Base-by-base conservation (phyloP, 129 eudicot species). In the Saussurea involucrata region DNA sequence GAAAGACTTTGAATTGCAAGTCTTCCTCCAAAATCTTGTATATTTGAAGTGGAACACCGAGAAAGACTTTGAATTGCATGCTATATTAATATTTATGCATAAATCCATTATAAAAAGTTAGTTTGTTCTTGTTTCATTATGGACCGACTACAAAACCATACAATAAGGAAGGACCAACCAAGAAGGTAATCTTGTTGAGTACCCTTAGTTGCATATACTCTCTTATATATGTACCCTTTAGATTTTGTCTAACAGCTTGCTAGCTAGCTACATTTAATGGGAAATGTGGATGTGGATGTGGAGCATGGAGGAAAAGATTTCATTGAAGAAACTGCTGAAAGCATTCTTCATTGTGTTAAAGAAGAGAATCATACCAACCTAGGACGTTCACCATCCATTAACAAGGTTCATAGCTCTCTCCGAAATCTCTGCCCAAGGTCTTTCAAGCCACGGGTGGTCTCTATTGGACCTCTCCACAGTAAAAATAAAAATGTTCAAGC, bases 381-480 rank as follows among this genome's bases (percentile, higher is more conserved):
- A 32, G 34, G 34, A 33, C 3, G 0, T 33, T 2, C 17, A 10
- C 28, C 70, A 37, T 58, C 49, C 17, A 78, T 78, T 33, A 36
- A 58, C 71, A 70, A 22, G 76, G 82, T 71, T 60, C 82, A 76
- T 36, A 46, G 42, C 11, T 42, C 34, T 4, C 77, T 78, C 57
- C 12, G 76, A 22, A 27, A 61, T 17, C 31, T 78, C 0, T 36
- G 40, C 20, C 42, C 57, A 25, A 34, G 10, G 20, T 63, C 65
- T 70, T 78, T 22, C 10, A 63, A 21, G 13, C 82, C 82, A 3
- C 44, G 82, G 8, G 63, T 78, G n/a, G 76, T 70, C 28, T 58
- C 55, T 27, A 66, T 77, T 11, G 80, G 80, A 27, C 80, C 80
- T 25, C 22, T 76, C 4, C 73, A 76, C 66, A 68, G 17, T 32